Evolutionary conservation across 495 filamentous ascomycete genomes (phyloP).

Genomic region (Podospora didyma): DNA sequence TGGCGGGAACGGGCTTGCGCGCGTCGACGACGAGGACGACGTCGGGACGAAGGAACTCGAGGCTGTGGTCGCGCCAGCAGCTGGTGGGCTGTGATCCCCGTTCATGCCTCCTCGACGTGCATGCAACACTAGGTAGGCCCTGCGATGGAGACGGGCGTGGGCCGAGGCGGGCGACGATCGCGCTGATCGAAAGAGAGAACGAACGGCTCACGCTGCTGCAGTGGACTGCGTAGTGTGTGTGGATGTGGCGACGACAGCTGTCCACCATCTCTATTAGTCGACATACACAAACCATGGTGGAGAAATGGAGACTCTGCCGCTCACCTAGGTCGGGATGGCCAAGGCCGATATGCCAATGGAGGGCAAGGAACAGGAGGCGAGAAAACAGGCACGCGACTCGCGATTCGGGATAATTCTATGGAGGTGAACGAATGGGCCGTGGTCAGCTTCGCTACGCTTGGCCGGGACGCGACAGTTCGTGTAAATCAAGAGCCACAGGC

Average conservation of each 20-base stretch:
- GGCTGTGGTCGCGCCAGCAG: constrained; percentile 27
- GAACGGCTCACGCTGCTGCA: neutral
- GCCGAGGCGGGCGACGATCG: constrained; percentile 34
- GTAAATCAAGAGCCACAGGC: constrained; percentile 1
- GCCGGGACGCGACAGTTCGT: constrained; percentile 18
- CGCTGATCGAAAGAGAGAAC: constrained; percentile 34
- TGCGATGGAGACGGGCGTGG: constrained; percentile 10
- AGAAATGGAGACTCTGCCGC: too few relatives aligned
- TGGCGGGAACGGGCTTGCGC: constrained; percentile 32
- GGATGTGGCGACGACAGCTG: constrained; percentile 19
- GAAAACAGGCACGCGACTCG: constrained; percentile 1
- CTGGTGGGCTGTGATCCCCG: constrained; percentile 32
- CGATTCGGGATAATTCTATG: constrained; percentile 1
- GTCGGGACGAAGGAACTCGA: constrained; percentile 18
- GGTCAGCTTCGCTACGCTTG: constrained; percentile 2
- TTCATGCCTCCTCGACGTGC: constrained; percentile 44
- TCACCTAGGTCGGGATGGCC: constrained; percentile 8
- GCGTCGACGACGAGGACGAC: constrained; percentile 33
- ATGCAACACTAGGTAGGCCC: constrained; percentile 33
- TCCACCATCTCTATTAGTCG: constrained; percentile 2
- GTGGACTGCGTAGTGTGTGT: constrained; percentile 11
- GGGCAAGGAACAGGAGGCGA: neutral
- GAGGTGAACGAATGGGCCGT: neutral
- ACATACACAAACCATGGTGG: too few relatives aligned
- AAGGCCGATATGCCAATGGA: too few relatives aligned